Percentiles rank a stretch among this genome's conserved stretches.
These are phyloP conservation scores for Cladorrhinum samala DNA, from an alignment of 495 filamentous ascomycete species.

Conservation along the genomic window DNA sequence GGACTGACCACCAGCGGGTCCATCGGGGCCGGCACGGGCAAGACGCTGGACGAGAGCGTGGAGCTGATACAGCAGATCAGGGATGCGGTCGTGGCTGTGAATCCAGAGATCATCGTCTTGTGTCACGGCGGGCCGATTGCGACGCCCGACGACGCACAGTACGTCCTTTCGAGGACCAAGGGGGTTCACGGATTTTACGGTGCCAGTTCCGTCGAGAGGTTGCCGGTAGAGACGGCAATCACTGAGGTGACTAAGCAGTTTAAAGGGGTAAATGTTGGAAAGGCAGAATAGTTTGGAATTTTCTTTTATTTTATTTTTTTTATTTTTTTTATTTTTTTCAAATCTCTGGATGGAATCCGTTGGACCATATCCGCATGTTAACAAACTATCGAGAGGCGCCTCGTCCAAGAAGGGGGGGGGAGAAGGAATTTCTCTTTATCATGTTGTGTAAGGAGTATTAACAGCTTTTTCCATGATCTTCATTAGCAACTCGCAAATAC, in stretches of 20 bases:
- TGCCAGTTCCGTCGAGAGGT: constrained; percentile 63
- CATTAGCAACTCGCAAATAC: no score
- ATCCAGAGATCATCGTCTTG: constrained; percentile 55
- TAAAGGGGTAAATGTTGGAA: constrained; percentile 34
- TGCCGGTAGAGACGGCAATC: constrained; percentile 64
- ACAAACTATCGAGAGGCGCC: no score
- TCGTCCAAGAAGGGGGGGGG: no score
- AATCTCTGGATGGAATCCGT: no score
- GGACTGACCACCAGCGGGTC: constrained; percentile 59
- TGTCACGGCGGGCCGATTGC: constrained; percentile 67
- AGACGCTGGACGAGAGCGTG: constrained; percentile 57
- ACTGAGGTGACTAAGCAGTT: constrained; percentile 54
- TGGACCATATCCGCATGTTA: no score
- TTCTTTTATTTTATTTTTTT: no score
- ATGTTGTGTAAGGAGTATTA: no score
- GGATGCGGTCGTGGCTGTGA: constrained; percentile 50
- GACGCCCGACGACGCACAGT: constrained; percentile 54
- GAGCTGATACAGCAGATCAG: constrained; percentile 54
- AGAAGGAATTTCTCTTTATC: no score
- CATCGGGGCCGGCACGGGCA: constrained; percentile 56
- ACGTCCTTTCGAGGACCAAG: constrained; percentile 50
- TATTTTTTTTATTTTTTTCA: no score
- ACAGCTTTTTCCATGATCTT: no score
- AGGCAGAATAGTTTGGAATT: no score
- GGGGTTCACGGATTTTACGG: constrained; percentile 68